Percentiles rank a stretch among this genome's conserved stretches.
Evolutionary conservation across 495 filamentous ascomycete species (phyloP).

Genomic region (Hyaloscypha bicolor): DNA sequence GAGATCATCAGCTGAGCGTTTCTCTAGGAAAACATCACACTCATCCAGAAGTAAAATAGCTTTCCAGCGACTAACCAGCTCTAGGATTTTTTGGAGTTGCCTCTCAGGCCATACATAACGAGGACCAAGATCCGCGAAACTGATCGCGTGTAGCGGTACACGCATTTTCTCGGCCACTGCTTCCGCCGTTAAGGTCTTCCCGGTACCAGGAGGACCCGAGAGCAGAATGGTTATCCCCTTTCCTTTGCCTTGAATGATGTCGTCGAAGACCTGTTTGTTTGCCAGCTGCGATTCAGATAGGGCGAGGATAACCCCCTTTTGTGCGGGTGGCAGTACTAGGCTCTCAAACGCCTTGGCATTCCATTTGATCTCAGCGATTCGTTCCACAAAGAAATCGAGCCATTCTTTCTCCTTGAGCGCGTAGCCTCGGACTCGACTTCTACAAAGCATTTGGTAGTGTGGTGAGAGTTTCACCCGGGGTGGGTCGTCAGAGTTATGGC

Average conservation of each 20-base stretch:
- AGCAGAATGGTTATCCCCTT: too few relatives aligned
- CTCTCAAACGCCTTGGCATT: neutral
- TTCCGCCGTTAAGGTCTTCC: conserved; percentile 42
- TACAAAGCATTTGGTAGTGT: neutral
- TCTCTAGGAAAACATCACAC: conserved; percentile 36
- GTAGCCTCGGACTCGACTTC: neutral
- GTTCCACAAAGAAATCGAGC: neutral
- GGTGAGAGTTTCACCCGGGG: too few relatives aligned
- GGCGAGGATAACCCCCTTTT: neutral
- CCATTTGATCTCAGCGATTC: neutral
- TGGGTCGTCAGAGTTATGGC: too few relatives aligned
- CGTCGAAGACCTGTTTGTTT: conserved; percentile 49
- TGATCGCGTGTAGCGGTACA: conserved; percentile 22
- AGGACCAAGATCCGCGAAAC: conserved; percentile 25
- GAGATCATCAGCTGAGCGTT: too few relatives aligned
- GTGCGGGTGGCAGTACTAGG: neutral
- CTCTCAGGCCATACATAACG: neutral
- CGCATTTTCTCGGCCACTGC: conserved; percentile 26
- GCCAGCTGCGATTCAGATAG: conserved; percentile 23
- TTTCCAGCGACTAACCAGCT: neutral
- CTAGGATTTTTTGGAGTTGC: conserved; percentile 14
- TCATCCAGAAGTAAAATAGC: conserved; percentile 36
- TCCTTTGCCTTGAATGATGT: too few relatives aligned
- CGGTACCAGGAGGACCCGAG: conserved; percentile 32
- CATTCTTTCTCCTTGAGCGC: neutral